Conservation (phyloP, 345 rosid genomes). For the Eutrema japonicum region DNA sequence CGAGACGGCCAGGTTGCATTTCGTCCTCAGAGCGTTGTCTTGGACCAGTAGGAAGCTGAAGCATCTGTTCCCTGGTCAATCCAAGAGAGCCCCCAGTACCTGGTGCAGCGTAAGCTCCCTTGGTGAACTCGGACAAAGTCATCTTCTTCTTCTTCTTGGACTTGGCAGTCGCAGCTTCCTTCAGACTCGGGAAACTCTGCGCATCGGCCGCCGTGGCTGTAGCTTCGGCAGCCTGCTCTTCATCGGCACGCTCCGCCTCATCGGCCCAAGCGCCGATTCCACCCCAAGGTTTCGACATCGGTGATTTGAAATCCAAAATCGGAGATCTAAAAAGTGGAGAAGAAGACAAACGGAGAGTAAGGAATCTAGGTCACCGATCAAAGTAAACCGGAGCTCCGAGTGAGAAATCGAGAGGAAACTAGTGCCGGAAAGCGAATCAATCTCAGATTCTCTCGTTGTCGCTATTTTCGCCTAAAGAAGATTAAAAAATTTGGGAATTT, state of each 20-base stretch:
- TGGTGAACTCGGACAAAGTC: slow-evolving; percentile 67
- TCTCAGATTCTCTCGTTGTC: slow-evolving; percentile 27
- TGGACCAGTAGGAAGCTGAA: slow-evolving; percentile 91
- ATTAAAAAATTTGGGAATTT: not conserved
- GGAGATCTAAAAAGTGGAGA: slow-evolving; percentile 25
- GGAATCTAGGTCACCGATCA: slow-evolving; percentile 54
- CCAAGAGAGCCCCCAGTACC: slow-evolving; percentile 43
- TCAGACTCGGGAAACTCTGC: slow-evolving; percentile 79
- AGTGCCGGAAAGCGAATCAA: slow-evolving; percentile 25
- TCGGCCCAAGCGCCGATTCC: slow-evolving; percentile 93
- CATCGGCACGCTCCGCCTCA: slow-evolving; percentile 85
- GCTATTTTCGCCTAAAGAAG: slow-evolving; percentile 20
- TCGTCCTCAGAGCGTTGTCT: slow-evolving; percentile 88
- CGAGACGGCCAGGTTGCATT: slow-evolving; percentile 77
- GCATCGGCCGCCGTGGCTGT: slow-evolving; percentile 44
- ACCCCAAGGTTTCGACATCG: slow-evolving; percentile 79
- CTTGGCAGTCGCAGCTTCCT: slow-evolving; percentile 67
- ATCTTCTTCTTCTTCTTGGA: slow-evolving; percentile 87
- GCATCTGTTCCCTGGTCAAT: slow-evolving; percentile 78
- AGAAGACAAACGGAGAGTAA: slow-evolving; percentile 12
- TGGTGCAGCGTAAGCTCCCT: slow-evolving; percentile 43
- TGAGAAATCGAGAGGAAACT: slow-evolving; percentile 13
- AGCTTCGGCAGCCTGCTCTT: slow-evolving; percentile 55
- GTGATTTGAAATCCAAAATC: slow-evolving; percentile 28
- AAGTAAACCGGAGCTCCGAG: slow-evolving; percentile 61